Evolutionary conservation across 495 filamentous ascomycete species (phyloP), one percentile per base, ranked within the genome.

Genomic region (Beverwykella pulmonaria): DNA sequence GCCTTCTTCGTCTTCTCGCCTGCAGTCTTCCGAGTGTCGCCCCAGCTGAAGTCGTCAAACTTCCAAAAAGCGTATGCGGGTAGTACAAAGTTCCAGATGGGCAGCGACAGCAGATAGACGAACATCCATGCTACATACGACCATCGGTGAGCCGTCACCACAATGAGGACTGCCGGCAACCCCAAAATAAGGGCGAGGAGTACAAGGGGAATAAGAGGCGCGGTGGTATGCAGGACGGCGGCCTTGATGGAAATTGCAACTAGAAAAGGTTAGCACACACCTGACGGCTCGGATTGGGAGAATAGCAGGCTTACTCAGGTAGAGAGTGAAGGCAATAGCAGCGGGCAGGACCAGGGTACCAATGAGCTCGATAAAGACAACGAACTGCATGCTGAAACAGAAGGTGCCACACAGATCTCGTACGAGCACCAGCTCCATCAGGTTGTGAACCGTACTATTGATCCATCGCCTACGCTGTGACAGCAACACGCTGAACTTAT

Each of bases 371-470:
- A 99, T 92, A 77, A 92, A 96, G 61, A 99, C 89, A 58, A 98
- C 89, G 74, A 98, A 98, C 76, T 99, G 95, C 95, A 99, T 99
- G 79, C 90, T 95, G 82, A 99, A 99, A 83, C 95, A 99, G 80
- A 99, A 99, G 0, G 95, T 99, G 53, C 95, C 95, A 74, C 95
- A 99, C 5, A 99, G 84, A 80, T 99, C 95, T 54, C 92, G 84
- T 26, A 99, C 95, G 6, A 98, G 85, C 27, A 97, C 90, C 20
- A 99, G 85, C 77, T 99, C 95, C 88, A 99, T 96, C 47, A 98
- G 81, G 71, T 99, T 99, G 80, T 99, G 95, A 39, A 99, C 91
- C 1, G 95, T 99, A 77, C 91, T 96, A 85, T 99, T 99, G 79
- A 99, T 99, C 95, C 95, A 99, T 72, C 95, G 85, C 74, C 95